Base-by-base conservation (phyloP, 768 basidiomycete genomes). In the Scleroderma citrinum region DNA sequence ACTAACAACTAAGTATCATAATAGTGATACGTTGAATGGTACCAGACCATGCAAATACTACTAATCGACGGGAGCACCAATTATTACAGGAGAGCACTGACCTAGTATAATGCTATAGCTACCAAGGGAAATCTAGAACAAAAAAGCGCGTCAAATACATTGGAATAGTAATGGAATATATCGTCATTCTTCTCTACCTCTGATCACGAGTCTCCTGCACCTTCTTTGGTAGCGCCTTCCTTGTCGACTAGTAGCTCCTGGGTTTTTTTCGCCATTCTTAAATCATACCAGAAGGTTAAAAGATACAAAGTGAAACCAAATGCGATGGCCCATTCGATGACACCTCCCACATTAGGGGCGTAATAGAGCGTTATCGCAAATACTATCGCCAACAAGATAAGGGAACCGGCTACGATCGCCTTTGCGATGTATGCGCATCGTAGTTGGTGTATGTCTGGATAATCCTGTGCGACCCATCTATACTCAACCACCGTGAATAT, bases 401-500 rank as follows among this genome's bases (percentile, higher is more conserved):
- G 73, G 31, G 75, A 64, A 26, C 64, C 49, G 1, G 80, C 82
- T 39, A 88, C 80, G 17, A 76, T 61, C 4, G 76, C 82, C 66
- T 89, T 89, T 35, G 71, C 70, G 10, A 79, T 52, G 47, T 87
- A 88, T 2, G 84, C 77, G 19, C 49, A 65, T 53, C 66, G 73
- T 42, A 88, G 69, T 43, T 71, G 68, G 10, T 63, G 62, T 2
- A 74, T 56, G 36, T 74, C 69, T 2, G 48, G 46, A 46, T 77
- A 84, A 46, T 82, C 79, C 44, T 78, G 74, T 51, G 76, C 74
- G 43, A 88, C 69, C 82, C 82, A 87, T 5, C 76, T 73, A 48
- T 77, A 87, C 74, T 91, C 87, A 7, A 77, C 48, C 20, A 87
- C 69, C 7, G 85, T 85, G 68, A 89, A 90, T 31, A 90, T 78